Conservation (phyloP, 2,329 filamentous ascomycete genomes). For the Verticillium alfalfae region DNA sequence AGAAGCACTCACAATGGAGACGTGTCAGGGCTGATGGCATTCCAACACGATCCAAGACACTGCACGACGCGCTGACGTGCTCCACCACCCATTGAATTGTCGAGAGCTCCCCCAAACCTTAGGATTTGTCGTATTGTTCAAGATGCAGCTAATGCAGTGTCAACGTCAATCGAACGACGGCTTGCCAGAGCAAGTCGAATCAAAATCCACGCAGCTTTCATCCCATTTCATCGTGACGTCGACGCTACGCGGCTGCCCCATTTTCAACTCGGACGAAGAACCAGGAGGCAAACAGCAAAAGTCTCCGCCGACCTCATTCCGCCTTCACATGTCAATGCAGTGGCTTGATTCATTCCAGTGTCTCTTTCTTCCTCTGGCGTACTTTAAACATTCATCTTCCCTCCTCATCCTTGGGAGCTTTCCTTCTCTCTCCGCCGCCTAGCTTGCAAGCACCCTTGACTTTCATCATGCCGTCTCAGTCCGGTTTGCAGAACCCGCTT, state of each 20-base stretch:
- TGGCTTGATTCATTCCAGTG: neutral
- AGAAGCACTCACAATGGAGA: neutral
- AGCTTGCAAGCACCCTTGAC: too few relatives aligned
- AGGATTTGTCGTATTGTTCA: too few relatives aligned
- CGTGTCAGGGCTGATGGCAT: neutral
- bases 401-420: neutral
- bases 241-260: neutral
- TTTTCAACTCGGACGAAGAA: neutral
- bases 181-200: neutral
- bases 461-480: conserved; percentile 23
- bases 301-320: neutral
- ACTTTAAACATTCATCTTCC: neutral
- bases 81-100: neutral
- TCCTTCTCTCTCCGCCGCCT: neutral
- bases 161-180: neutral
- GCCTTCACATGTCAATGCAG: neutral
- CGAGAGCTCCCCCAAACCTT: neutral
- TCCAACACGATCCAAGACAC: neutral
- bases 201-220: neutral
- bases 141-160: neutral
- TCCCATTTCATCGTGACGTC: neutral
- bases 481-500: conserved; percentile 30
- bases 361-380: neutral
- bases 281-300: neutral
- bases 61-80: neutral